phyloP scores from a whole-genome alignment of 306 rosid species.

The Corylus americana region DNA sequence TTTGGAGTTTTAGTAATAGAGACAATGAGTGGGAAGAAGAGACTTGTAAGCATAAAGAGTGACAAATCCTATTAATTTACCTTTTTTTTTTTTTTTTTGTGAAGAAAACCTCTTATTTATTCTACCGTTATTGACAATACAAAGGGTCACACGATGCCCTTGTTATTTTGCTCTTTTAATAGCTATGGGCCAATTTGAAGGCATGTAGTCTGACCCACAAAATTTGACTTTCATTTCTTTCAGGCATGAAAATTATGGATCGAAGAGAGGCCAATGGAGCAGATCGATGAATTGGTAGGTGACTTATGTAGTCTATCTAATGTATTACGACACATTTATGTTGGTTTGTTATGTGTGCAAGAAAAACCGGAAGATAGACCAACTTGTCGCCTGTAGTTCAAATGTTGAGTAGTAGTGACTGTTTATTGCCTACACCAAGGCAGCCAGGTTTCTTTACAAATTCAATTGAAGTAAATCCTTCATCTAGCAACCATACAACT shows the following conservation, averaged over 20 bases:
- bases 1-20: conserved; percentile 50
- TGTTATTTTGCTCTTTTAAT: not conserved
- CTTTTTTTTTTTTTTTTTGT: no score
- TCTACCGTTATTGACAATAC: not conserved
- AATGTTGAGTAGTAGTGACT: conserved; percentile 46
- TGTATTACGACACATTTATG: conserved; percentile 43
- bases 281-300: conserved; percentile 27
- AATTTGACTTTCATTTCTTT: not conserved
- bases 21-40: conserved; percentile 54
- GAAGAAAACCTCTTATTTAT: not conserved
- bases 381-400: conserved; percentile 48
- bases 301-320: conserved; percentile 7
- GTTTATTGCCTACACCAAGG: conserved; percentile 43
- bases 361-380: conserved; percentile 53
- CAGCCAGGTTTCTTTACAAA: conserved; percentile 44
- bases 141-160: not conserved
- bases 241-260: conserved; percentile 39
- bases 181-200: not conserved
- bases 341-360: conserved; percentile 59
- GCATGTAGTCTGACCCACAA: not conserved
- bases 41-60: conserved; percentile 36
- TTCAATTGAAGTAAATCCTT: conserved; percentile 16
- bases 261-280: conserved; percentile 6
- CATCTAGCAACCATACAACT: not conserved
- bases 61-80: not conserved